Evolutionary conservation across 2,329 filamentous ascomycete species (phyloP), one percentile per base, ranked within the genome.

Genomic region (Colletotrichum sp.): DNA sequence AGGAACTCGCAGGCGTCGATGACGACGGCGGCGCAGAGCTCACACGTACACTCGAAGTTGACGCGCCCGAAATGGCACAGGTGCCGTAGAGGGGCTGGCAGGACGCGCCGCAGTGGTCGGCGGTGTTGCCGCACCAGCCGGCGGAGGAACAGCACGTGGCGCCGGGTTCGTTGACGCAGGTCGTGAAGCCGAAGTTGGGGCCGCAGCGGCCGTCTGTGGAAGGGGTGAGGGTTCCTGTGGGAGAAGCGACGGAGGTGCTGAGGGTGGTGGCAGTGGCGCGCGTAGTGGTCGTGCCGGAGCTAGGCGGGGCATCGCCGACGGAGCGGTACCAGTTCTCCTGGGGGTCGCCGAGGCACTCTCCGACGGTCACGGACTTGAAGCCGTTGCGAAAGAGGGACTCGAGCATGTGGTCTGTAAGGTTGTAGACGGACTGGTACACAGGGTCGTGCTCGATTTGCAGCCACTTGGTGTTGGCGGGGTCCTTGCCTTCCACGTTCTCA

Each of bases 301-400:
- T 63, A 9, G 72, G 60, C 5, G 77, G 59, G 2, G 55, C 57
- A 3, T 65, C 60, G 7, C 69, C 72, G 3, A 84, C 82, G 78
- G 70, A 57, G 65, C 89, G 87, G 81, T 92, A 92, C 91, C 91
- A 92, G 80, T 88, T 86, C 62, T 84, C 86, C 9, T 82, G 79
- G 8, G 89, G 83, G 79, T 92, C 90, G 13, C 86, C 86, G 18
- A 92, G 85, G 79, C 91, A 92, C 74, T 92, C 86, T 2, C 88
- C 88, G 21, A 90, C 86, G 5, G 88, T 88, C 57, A 89, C 88
- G 72, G 84, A 86, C 62, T 80, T 79, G 68, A 84, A 85, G 2
- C 87, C 88, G 60, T 86, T 82, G 13, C 77, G 77, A 57, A 83
- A 81, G 34, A 89, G 81, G 36, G 81, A 82, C n/a, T 79, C 74